Conservation (phyloP, 306 rosid genomes). For the Inga laurina region DNA sequence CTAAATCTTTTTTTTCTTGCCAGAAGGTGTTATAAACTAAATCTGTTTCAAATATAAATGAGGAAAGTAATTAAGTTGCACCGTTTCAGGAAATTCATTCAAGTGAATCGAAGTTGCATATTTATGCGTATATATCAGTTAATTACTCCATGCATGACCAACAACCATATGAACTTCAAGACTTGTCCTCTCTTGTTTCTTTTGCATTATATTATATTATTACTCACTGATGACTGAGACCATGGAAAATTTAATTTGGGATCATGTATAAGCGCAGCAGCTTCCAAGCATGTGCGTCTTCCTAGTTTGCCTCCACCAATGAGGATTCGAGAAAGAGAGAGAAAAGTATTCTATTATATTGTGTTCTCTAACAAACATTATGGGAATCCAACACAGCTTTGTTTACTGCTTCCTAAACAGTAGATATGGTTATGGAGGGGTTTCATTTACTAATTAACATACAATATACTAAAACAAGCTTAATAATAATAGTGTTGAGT, state of each 20-base stretch:
- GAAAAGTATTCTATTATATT: neutral
- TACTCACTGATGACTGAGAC: neutral
- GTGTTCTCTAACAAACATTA: neutral
- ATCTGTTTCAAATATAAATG: neutral
- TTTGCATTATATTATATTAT: no score
- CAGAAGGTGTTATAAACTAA: neutral
- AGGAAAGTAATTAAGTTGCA: neutral
- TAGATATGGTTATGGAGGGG: neutral
- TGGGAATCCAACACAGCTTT: neutral
- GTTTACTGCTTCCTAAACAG: neutral
- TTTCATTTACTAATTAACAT: neutral
- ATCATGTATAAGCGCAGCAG: neutral
- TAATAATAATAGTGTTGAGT: neutral
- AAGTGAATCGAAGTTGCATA: no score
- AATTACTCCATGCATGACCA: no score
- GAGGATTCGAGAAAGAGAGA: no score
- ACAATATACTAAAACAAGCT: neutral
- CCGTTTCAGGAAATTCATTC: no score
- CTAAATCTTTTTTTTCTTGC: neutral
- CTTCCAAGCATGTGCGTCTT: conserved; percentile 31
- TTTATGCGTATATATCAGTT: no score
- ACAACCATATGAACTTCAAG: no score
- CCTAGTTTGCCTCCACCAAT: conserved; percentile 25
- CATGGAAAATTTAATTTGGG: neutral
- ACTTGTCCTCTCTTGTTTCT: no score